Conservation (phyloP, 192 early-diverging fungal species). For the Backusella morwellensis region DNA sequence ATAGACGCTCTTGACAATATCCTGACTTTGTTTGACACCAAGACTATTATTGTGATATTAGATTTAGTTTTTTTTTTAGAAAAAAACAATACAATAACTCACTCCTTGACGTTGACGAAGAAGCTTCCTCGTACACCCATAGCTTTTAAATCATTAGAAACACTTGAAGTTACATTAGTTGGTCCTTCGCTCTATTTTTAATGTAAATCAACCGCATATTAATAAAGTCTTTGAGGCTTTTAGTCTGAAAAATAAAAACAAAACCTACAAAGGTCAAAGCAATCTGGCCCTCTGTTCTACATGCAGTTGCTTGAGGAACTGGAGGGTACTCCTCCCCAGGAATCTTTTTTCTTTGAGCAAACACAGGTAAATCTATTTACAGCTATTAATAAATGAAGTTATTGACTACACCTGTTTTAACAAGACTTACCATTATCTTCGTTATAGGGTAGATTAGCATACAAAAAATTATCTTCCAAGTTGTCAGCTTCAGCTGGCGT, state of each 20-base stretch:
- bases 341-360: not conserved
- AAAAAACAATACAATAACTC: not conserved
- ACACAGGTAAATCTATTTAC: constrained; percentile 3
- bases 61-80: not conserved
- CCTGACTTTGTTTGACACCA: constrained; percentile 39
- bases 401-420: not conserved
- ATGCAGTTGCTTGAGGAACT: not conserved
- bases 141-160: constrained; percentile 39
- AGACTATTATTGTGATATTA: constrained; percentile 31
- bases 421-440: not conserved
- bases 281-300: constrained; percentile 4
- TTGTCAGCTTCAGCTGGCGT: not conserved
- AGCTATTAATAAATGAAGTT: not conserved
- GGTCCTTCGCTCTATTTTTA: constrained; percentile 40
- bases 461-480: not conserved
- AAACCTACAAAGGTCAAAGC: constrained; percentile 4
- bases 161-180: constrained; percentile 41
- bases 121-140: constrained; percentile 40
- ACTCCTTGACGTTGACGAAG: constrained; percentile 32
- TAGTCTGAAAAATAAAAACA: not conserved
- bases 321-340: not conserved
- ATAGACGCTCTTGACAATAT: constrained; percentile 41
- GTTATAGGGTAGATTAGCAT: not conserved
- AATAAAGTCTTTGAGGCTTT: not conserved
- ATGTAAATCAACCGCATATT: not conserved